Evolutionary conservation across 768 basidiomycete species (phyloP), one percentile per base, ranked within the genome.

Genomic region (Suillus alpinus): DNA sequence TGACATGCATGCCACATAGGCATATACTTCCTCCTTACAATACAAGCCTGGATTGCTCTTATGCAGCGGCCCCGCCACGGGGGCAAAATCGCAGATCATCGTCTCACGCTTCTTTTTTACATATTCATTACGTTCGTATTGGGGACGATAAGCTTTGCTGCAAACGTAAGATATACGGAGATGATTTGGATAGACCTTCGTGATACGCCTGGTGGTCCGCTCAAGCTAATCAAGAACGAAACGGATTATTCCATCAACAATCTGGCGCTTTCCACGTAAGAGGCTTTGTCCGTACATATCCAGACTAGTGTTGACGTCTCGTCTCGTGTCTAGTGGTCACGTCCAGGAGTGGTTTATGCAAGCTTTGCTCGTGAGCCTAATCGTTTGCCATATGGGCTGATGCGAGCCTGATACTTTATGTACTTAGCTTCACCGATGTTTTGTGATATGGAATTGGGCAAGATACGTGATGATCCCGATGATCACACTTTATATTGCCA

Each of bases 161-260:
- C 51, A 2, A 69, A 74, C 31, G 62, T 65, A 3, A 68, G 64
- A 39, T 74, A 69, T 53, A 75, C 65, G 50, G 59, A 69, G 63
- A 66, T 73, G 75, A 69, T 73, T 23, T 77, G 63, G 64, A 72
- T 74, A 32, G 72, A 75, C 37, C 20, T 73, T 29, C 73, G 74
- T 13, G 61, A 61, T 12, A 46, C n/a, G 6, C 31, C 46, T 7
- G 60, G 60, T 6, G 60, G 60, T 31, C 57, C 60, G 66, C 40
- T 47, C 63, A 63, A 62, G 9, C 67, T 66, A 44, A 49, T 62
- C 40, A 57, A 62, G 3, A 41, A 62, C 6, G 69, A 69, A 50
- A 52, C 66, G 36, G 23, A 63, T 36, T 63, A 63, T 44, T 49
- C 50, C 26, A 41, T 74, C 14, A 71, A 73, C 31, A 23, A 65